A percentile compares a stretch with the other conserved stretches of the same genome.
Evolutionary conservation across 2,329 filamentous ascomycete genomes (phyloP).

Genomic region (Torrubiella hemipterigena): DNA sequence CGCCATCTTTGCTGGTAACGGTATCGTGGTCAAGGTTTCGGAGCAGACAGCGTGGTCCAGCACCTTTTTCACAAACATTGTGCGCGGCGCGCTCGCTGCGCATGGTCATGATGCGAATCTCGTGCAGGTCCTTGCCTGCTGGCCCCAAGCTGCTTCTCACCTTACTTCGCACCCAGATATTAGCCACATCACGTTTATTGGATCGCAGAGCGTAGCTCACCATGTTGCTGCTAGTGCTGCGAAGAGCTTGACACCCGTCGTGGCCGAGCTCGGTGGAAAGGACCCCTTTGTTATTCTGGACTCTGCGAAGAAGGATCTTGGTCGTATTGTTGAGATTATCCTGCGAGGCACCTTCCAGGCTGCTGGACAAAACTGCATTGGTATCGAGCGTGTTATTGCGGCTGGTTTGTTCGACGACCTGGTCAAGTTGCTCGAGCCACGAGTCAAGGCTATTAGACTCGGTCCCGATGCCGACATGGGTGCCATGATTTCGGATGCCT

Average conservation of each 20-base stretch:
- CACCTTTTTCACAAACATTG: constrained; percentile 68
- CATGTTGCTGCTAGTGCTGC: constrained; percentile 80
- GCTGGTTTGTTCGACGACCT: constrained; percentile 64
- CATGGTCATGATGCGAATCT: constrained; percentile 76
- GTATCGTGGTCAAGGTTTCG: constrained; percentile 83
- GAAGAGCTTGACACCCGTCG: constrained; percentile 73
- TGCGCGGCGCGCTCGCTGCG: constrained; percentile 63
- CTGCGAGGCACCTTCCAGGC: constrained; percentile 92
- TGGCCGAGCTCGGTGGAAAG: constrained; percentile 89
- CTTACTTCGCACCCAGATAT: constrained; percentile 78
- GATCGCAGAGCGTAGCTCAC: constrained; percentile 75
- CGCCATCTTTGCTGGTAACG: constrained; percentile 82
- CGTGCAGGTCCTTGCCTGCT: constrained; percentile 77
- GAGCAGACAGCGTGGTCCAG: constrained; percentile 95
- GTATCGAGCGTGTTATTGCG: constrained; percentile 85
- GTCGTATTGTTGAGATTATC: constrained; percentile 67
- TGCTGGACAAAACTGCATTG: constrained; percentile 94
- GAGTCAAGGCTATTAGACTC: constrained; percentile 62
- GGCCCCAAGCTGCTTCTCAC: constrained; percentile 69
- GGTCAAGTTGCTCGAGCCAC: constrained; percentile 56
- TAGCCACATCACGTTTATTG: constrained; percentile 90
- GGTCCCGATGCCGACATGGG: constrained; percentile 76
- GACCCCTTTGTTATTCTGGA: constrained; percentile 86
- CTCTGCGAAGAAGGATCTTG: constrained; percentile 53
- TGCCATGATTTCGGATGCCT: constrained; percentile 72